Conservation (phyloP, 2,329 filamentous ascomycete genomes). For the Aureobasidium sp. region DNA sequence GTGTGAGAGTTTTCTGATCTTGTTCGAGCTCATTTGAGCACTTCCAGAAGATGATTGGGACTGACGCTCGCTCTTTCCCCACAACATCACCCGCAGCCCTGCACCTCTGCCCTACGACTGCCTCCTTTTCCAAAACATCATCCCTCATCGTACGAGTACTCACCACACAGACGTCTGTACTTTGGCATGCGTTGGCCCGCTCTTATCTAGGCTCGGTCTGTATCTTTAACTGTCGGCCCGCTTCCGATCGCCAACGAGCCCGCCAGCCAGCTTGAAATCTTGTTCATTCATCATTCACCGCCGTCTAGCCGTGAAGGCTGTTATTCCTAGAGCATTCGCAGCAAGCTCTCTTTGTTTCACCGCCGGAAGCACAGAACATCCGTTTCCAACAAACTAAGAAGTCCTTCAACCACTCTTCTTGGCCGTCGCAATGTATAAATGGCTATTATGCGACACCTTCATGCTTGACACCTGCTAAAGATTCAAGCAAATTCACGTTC, state of each 20-base stretch:
- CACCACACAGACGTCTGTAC: not conserved
- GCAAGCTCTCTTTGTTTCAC: not conserved
- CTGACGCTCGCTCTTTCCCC: not conserved
- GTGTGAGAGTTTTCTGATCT: too few relatives aligned
- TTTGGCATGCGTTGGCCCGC: not conserved
- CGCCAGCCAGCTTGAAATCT: not conserved
- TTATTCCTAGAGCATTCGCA: not conserved
- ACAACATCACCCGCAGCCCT: not conserved
- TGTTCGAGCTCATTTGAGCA: not conserved
- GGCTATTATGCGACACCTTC: too few relatives aligned
- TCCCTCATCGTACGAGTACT: not conserved
- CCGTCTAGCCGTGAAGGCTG: not conserved
- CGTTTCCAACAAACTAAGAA: not conserved
- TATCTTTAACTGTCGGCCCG: conserved; percentile 4
- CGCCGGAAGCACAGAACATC: conserved; percentile 2
- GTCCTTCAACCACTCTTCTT: not conserved
- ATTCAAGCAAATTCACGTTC: too few relatives aligned
- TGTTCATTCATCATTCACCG: not conserved
- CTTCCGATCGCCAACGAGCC: not conserved
- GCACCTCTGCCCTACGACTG: not conserved
- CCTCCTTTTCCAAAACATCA: not conserved
- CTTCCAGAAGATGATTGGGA: not conserved
- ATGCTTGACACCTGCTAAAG: too few relatives aligned
- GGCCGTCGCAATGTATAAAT: too few relatives aligned
- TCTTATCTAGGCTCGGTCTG: conserved; percentile 8